A percentile compares a stretch with the other conserved stretches of the same genome.
Conservation (phyloP, 2,329 filamentous ascomycete species). For the Cladosporium cucumerinum region DNA sequence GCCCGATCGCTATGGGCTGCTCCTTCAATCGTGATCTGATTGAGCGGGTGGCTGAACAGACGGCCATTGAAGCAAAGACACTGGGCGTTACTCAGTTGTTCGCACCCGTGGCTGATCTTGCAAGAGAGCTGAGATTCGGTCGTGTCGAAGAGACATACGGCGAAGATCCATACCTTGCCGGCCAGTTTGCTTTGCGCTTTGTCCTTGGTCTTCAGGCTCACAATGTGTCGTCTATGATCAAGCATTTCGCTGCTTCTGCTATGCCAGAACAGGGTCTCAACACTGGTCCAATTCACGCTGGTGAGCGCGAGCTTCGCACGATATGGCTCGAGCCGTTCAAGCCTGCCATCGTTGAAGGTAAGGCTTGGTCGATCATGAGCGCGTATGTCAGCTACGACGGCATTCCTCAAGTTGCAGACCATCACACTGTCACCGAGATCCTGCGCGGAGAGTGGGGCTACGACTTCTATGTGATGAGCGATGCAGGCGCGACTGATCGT, state of each 20-base stretch:
- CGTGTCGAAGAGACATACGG: constrained; percentile 71
- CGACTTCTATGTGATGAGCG: constrained; percentile 56
- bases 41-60: constrained; percentile 47
- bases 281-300: constrained; percentile 57
- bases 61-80: constrained; percentile 63
- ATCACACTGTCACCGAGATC: constrained; percentile 66
- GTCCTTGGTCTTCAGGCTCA: constrained; percentile 60
- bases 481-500: constrained; percentile 69
- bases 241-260: constrained; percentile 70
- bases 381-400: constrained; percentile 72
- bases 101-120: constrained; percentile 66
- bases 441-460: constrained; percentile 69
- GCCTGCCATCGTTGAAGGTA: constrained; percentile 66
- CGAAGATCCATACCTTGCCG: constrained; percentile 66
- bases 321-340: constrained; percentile 61
- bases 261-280: constrained; percentile 70
- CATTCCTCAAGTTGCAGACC: constrained; percentile 62
- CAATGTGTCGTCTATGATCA: constrained; percentile 68
- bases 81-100: constrained; percentile 72
- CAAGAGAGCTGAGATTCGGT: constrained; percentile 67
- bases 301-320: constrained; percentile 53
- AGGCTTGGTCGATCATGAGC: constrained; percentile 67
- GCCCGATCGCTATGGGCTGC: constrained; percentile 68
- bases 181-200: constrained; percentile 63
- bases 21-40: constrained; percentile 66